A percentile compares a stretch with the other conserved stretches of the same genome.
These are phyloP conservation scores for Ophiostoma pallidulum DNA, from an alignment of 2,329 filamentous ascomycete species.

Conservation along the genomic window DNA sequence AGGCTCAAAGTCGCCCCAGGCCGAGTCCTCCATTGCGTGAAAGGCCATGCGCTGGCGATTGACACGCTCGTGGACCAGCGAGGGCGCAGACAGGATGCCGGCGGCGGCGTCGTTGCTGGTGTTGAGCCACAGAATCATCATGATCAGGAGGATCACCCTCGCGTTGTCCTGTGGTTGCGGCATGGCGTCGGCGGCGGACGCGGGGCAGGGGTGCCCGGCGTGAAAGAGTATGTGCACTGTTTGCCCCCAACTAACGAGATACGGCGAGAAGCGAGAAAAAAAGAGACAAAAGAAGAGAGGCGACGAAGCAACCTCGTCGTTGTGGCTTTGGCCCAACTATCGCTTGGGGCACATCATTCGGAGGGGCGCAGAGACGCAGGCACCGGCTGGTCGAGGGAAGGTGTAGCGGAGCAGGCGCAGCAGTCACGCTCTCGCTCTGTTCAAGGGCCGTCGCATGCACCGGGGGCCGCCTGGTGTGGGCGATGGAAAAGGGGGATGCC, in stretches of 20 bases:
- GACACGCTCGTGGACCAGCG: constrained; percentile 36
- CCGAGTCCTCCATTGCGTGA: constrained; percentile 43
- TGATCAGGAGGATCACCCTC: constrained; percentile 27
- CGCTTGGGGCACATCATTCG: not conserved
- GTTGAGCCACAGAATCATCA: constrained; percentile 38
- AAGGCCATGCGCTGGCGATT: constrained; percentile 43
- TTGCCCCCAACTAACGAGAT: no score
- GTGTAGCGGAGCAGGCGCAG: no score
- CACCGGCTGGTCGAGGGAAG: no score
- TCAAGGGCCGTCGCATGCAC: no score
- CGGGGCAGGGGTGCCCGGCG: not conserved
- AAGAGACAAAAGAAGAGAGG: not conserved
- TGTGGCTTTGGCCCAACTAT: not conserved
- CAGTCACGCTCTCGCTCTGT: no score
- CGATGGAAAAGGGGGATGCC: not conserved
- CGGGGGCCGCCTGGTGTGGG: no score
- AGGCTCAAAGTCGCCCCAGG: constrained; percentile 53
- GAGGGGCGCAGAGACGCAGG: not conserved
- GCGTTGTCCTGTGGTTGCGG: constrained; percentile 37
- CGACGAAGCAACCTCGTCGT: not conserved
- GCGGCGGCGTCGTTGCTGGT: constrained; percentile 31
- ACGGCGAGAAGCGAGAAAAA: not conserved
- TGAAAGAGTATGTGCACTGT: no score
- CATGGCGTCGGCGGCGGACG: constrained; percentile 25
- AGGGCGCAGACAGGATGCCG: constrained; percentile 33